Evolutionary conservation across 257 asterid genomes (phyloP).

Genomic region (Solanum piurae): DNA sequence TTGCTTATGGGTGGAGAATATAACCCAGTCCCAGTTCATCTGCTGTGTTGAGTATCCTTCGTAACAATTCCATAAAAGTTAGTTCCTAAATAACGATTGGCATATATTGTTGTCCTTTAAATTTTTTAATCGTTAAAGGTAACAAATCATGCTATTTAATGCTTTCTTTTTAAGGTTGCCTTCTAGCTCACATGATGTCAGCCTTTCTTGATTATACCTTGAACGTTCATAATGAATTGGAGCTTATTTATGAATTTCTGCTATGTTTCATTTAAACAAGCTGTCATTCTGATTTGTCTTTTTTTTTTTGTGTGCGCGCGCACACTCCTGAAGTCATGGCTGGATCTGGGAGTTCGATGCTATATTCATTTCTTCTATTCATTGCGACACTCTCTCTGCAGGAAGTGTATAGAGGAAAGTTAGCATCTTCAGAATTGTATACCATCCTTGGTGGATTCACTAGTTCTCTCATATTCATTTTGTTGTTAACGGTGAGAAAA

Average conservation of each 20-base stretch:
- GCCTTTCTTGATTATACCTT: background rate
- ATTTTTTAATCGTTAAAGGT: background rate
- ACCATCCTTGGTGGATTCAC: conserved; percentile 93
- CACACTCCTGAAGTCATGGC: conserved; percentile 38
- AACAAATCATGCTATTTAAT: background rate
- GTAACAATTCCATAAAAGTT: background rate
- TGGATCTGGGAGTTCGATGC: conserved; percentile 81
- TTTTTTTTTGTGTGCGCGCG: background rate
- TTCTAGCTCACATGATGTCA: background rate
- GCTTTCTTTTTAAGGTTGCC: background rate
- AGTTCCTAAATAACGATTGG: background rate
- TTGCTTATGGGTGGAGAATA: background rate
- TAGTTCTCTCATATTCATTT: conserved; percentile 56
- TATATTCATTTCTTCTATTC: conserved; percentile 66
- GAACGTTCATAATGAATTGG: background rate
- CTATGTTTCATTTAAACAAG: background rate
- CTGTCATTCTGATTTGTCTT: background rate
- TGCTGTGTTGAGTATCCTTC: background rate
- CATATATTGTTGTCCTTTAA: background rate
- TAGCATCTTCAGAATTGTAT: conserved; percentile 85
- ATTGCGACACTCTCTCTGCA: conserved; percentile 70
- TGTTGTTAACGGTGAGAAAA: conserved; percentile 58
- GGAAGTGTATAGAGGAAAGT: conserved; percentile 61
- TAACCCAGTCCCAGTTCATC: background rate
- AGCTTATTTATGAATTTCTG: background rate